These are phyloP conservation scores for Haplosporangium sp. DNA, from an alignment of 371 early-diverging fungal genomes.

Conservation along the genomic window DNA sequence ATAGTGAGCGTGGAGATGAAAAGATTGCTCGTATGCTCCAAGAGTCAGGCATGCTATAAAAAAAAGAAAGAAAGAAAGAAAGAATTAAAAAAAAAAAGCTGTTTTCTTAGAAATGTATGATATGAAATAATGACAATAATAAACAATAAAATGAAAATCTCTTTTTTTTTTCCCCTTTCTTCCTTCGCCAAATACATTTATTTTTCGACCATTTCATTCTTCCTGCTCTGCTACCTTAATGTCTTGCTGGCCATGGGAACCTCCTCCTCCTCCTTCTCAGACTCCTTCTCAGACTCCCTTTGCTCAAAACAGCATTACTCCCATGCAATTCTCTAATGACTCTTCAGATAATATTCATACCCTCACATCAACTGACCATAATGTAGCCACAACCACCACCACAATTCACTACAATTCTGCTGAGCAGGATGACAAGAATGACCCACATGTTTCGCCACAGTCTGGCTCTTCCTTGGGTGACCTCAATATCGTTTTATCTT, in stretches of 20 bases:
- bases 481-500: constrained; percentile 22
- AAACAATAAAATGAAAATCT: background rate
- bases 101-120: background rate
- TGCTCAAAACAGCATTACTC: background rate
- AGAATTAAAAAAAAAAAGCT: constrained; percentile 10
- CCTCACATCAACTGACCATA: background rate
- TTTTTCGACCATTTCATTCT: background rate
- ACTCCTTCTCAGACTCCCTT: too few relatives aligned
- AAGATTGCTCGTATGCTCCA: constrained; percentile 88
- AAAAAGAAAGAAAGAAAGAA: background rate
- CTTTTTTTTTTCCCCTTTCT: background rate
- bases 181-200: background rate
- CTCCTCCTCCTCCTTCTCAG: constrained; percentile 6
- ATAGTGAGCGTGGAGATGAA: constrained; percentile 88
- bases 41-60: constrained; percentile 89
- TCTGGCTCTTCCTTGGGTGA: constrained; percentile 13
- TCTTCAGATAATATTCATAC: background rate
- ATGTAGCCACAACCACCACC: background rate
- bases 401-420: background rate
- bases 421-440: background rate
- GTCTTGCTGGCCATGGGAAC: constrained; percentile 29
- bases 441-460: background rate
- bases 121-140: background rate
- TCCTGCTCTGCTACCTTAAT: constrained; percentile 5
- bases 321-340: background rate